Conservation (phyloP, 768 basidiomycete genomes). For the Mycena vitilis region DNA sequence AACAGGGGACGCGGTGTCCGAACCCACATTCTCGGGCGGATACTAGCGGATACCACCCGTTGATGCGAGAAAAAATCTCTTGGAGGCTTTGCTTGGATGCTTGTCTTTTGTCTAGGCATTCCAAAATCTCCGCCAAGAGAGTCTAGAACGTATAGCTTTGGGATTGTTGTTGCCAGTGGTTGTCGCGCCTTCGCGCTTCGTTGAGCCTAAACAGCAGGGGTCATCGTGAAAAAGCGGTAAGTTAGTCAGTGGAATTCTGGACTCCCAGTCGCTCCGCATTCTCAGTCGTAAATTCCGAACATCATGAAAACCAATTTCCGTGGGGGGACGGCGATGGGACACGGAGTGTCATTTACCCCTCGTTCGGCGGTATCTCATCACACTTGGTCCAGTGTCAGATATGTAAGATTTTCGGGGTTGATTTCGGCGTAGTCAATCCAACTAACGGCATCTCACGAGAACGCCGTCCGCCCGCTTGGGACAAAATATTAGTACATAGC, state of each 20-base stretch:
- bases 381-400: too few species aligned
- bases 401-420: too few species aligned
- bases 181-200: too few species aligned
- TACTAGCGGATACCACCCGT: neutral
- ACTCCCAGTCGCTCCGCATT: too few species aligned
- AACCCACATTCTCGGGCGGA: neutral
- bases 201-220: too few species aligned
- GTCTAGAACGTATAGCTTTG: slow-evolving; percentile 14
- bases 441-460: neutral
- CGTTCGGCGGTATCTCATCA: too few species aligned
- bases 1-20: neutral
- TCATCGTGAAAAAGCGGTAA: too few species aligned
- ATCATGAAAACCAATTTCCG: too few species aligned
- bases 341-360: too few species aligned
- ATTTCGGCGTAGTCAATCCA: neutral
- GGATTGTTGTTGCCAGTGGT: neutral
- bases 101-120: slow-evolving; percentile 4
- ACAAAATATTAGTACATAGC: slow-evolving; percentile 50
- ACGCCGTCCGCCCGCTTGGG: slow-evolving; percentile 14
- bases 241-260: too few species aligned
- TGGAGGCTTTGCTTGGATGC: slow-evolving; percentile 6
- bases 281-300: too few species aligned
- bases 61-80: neutral
- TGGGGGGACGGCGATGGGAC: too few species aligned
- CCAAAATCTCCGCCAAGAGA: slow-evolving; percentile 8